Evolutionary conservation across 129 eudicot genomes (phyloP).

Genomic region (Helichrysum umbraculigerum): DNA sequence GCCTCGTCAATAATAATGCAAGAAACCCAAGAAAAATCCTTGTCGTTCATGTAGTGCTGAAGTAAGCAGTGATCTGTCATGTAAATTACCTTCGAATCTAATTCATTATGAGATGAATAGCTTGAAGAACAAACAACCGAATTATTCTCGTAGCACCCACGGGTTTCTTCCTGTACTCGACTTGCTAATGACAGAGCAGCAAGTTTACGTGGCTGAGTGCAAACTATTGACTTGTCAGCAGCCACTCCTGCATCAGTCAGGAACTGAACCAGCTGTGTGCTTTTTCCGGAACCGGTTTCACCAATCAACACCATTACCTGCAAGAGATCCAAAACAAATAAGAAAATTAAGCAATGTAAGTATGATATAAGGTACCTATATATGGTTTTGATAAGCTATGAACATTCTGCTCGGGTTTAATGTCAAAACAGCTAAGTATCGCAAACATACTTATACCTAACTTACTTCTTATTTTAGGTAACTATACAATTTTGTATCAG

Average conservation of each 20-base stretch:
- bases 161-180: slow-evolving; percentile 74
- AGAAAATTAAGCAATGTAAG: background rate
- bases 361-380: background rate
- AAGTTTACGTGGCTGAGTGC: slow-evolving; percentile 97
- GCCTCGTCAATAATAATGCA: slow-evolving; percentile 96
- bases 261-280: slow-evolving; percentile 95
- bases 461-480: no score
- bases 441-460: no score
- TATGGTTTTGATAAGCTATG: no score
- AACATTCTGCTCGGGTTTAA: no score
- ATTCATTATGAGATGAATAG: slow-evolving; percentile 48
- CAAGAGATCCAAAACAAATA: slow-evolving; percentile 11
- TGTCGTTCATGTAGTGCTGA: slow-evolving; percentile 79
- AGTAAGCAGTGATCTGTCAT: slow-evolving; percentile 93
- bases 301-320: slow-evolving; percentile 84
- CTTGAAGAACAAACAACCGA: slow-evolving; percentile 46
- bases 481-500: no score
- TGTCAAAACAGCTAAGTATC: no score
- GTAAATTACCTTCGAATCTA: slow-evolving; percentile 53
- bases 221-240: slow-evolving; percentile 58
- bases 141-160: slow-evolving; percentile 55
- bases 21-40: slow-evolving; percentile 59
- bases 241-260: slow-evolving; percentile 80
- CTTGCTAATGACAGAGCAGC: slow-evolving; percentile 81
- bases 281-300: slow-evolving; percentile 97